These are phyloP conservation scores for Lophiostoma macrostomum DNA, from an alignment of 495 filamentous ascomycete species.

Conservation along the genomic window DNA sequence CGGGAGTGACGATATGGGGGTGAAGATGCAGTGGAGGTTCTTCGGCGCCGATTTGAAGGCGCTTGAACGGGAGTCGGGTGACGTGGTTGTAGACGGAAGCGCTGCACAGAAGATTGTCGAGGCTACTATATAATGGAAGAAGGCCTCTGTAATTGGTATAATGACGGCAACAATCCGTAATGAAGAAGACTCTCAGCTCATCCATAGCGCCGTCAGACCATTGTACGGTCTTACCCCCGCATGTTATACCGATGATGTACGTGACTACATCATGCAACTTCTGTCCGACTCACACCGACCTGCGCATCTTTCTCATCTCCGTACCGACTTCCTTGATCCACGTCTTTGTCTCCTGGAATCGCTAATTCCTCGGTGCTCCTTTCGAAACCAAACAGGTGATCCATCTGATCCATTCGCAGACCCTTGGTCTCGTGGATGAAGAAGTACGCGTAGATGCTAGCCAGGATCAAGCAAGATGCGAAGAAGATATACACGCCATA, in stretches of 20 bases:
- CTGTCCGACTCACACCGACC: slow-evolving; percentile 6
- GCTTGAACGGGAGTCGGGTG: background rate
- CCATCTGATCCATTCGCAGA: slow-evolving; percentile 41
- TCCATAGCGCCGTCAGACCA: no score
- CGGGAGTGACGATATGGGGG: slow-evolving; percentile 9
- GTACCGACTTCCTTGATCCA: background rate
- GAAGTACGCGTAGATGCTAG: slow-evolving; percentile 40
- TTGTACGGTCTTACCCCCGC: no score
- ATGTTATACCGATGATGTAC: no score
- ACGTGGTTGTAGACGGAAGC: background rate
- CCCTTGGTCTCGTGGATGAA: slow-evolving; percentile 43
- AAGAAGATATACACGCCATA: slow-evolving; percentile 42
- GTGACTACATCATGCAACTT: slow-evolving; percentile 18
- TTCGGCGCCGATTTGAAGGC: slow-evolving; percentile 4
- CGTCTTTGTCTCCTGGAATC: background rate
- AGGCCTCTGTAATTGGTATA: no score
- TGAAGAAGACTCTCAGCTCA: no score
- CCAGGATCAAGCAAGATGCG: slow-evolving; percentile 33
- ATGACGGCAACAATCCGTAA: no score
- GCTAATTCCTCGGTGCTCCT: background rate
- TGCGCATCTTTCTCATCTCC: background rate
- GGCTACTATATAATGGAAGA: no score
- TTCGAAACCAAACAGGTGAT: slow-evolving; percentile 35
- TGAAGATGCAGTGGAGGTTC: slow-evolving; percentile 17
- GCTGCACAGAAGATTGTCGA: no score